phyloP scores from a whole-genome alignment of 805 yeast genomes.

The Yamadazyma olivae region DNA sequence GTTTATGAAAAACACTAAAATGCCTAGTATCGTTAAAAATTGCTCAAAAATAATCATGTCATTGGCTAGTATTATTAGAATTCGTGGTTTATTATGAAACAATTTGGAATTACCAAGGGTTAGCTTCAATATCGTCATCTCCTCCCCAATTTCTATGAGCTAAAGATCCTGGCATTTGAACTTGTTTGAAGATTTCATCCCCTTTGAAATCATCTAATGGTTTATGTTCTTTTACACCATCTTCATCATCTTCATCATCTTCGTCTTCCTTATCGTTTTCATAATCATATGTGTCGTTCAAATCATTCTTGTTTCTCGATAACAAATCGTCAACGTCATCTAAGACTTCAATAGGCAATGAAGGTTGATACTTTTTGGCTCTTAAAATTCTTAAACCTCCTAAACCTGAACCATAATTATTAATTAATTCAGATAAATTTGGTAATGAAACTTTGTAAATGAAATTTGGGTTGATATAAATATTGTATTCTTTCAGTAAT shows the following conservation, averaged over 20 bases:
- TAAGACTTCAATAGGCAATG: constrained; percentile 62
- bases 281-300: constrained; percentile 31
- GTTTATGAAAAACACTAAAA: too few species aligned
- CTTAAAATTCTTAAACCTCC: constrained; percentile 57
- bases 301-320: constrained; percentile 24
- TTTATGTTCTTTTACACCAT: constrained; percentile 12
- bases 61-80: too few species aligned
- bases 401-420: constrained; percentile 72
- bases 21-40: too few species aligned
- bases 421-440: constrained; percentile 66
- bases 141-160: constrained; percentile 49
- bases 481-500: constrained; percentile 37
- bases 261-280: constrained; percentile 20
- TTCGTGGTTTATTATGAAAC: too few species aligned
- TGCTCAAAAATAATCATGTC: too few species aligned
- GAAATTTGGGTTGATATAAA: constrained; percentile 51
- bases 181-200: constrained; percentile 47
- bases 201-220: constrained; percentile 34
- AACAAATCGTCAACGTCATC: constrained; percentile 69
- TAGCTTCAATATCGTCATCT: constrained; percentile 46
- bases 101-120: constrained; percentile 60
- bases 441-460: constrained; percentile 66
- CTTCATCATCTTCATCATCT: constrained; percentile 21
- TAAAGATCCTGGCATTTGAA: constrained; percentile 46
- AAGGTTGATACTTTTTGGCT: constrained; percentile 63